Evolutionary conservation across 2,329 filamentous ascomycete genomes (phyloP), one percentile per base, ranked within the genome.

Genomic region (Polychaeton citri): DNA sequence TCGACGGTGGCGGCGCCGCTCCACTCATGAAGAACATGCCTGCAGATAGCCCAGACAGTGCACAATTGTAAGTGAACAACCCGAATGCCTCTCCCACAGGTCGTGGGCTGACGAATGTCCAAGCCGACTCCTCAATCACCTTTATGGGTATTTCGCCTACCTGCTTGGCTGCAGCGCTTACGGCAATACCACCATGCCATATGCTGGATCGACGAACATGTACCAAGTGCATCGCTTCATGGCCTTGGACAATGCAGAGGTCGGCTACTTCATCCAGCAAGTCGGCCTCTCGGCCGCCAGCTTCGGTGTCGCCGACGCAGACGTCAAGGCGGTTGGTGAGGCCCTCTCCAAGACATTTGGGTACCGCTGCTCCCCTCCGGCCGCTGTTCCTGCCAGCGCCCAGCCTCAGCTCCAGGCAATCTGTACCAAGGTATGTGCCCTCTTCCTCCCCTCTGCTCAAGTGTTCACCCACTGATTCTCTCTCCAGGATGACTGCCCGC

Each of bases 81-180:
- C 4, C n/a, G 20, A 4, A 21, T 18, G n/a, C 7, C 16, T 21
- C 21, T 17, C 6, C 7, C 6, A 24, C 19, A 26, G 16, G 20
- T 35, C 21, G 32, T 19, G 36, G 37, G 38, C 24, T 34, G n/a
- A n/a, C n/a, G n/a, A n/a, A 34, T 18, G 30, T 5, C 17, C 3
- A 39, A 72, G 69, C 53, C 62, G 62, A 41, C 68, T 78, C 37
- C 54, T 78, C 41, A 76, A 70, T 31, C 74, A 77, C 48, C 59
- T 78, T 24, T 77, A 78, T 58, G 55, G 70, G 44, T 77, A 69
- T 62, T 78, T 78, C 50, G 73, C 71, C 34, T 59, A 59, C 17
- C 62, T 78, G 16, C 64, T 76, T 28, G 69, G 68, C 45, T 77
- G 72, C 60, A 63, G 65, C 35, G 42, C 56, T 49, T 64, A 69